Percentiles rank a stretch among this genome's conserved stretches.
phyloP scores from a whole-genome alignment of 2,329 filamentous ascomycete genomes.

The Apiospora pterosperma region DNA sequence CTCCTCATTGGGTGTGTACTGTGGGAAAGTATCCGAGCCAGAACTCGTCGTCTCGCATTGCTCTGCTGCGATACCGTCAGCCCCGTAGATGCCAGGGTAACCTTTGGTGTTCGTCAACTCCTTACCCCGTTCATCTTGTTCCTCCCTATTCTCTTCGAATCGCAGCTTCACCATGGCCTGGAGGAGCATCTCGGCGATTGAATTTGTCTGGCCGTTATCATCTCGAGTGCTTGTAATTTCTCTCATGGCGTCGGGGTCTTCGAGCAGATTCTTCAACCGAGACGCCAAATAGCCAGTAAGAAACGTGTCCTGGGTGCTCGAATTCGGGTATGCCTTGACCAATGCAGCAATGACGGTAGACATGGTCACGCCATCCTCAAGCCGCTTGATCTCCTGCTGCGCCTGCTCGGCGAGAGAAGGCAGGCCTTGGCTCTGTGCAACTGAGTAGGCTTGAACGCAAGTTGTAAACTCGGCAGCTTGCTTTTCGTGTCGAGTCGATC shows the following conservation, averaged over 20 bases:
- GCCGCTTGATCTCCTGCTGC: slow-evolving; percentile 17
- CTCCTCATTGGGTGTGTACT: too few species aligned
- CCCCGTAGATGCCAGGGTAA: not conserved
- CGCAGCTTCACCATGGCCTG: not conserved
- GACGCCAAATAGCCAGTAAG: slow-evolving; percentile 14
- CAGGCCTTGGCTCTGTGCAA: slow-evolving; percentile 15
- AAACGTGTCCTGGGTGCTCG: slow-evolving; percentile 12
- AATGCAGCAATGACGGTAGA: slow-evolving; percentile 12
- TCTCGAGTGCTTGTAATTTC: not conserved
- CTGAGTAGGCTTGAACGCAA: slow-evolving; percentile 14
- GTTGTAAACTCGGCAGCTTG: slow-evolving; percentile 15
- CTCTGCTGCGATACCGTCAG: not conserved
- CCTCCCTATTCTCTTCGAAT: not conserved
- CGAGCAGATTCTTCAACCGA: slow-evolving; percentile 10
- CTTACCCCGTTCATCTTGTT: not conserved
- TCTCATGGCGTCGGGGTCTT: slow-evolving; percentile 2
- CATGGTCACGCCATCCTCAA: slow-evolving; percentile 9
- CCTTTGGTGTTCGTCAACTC: not conserved
- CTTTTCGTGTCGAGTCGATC: slow-evolving; percentile 10
- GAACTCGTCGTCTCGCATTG: not conserved
- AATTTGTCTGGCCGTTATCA: not conserved
- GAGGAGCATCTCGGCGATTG: not conserved
- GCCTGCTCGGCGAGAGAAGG: slow-evolving; percentile 13
- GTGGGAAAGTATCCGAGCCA: too few species aligned
- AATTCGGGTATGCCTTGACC: slow-evolving; percentile 5